Evolutionary conservation across 305 asterid genomes (phyloP).

Genomic region (Solanum chacoense): DNA sequence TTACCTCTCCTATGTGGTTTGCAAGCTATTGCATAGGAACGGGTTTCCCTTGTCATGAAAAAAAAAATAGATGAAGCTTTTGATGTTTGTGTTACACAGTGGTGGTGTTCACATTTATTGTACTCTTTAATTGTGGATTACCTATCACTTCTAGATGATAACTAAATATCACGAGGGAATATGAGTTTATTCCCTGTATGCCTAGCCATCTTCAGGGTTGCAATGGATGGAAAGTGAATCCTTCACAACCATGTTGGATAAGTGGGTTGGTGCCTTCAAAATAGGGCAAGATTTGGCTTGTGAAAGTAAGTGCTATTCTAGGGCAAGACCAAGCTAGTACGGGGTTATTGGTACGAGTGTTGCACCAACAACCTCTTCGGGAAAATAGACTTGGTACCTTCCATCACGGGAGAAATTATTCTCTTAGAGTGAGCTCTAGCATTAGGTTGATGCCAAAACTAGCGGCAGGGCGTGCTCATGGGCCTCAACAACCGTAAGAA

Average conservation of each 20-base stretch:
- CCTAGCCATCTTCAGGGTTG: not conserved
- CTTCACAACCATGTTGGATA: not conserved
- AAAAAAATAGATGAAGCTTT: not conserved
- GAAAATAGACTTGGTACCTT: not conserved
- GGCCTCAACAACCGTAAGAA: not conserved
- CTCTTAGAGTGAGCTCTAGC: not conserved
- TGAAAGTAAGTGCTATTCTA: not conserved
- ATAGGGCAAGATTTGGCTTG: not conserved
- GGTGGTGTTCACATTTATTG: not conserved
- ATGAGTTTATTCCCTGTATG: not conserved
- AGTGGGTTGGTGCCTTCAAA: not conserved
- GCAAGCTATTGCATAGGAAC: no score
- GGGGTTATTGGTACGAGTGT: not conserved
- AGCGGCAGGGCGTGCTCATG: not conserved
- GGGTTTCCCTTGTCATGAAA: no score
- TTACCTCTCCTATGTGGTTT: no score
- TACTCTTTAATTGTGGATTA: not conserved
- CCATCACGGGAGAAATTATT: not conserved
- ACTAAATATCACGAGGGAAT: not conserved
- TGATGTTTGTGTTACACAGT: not conserved
- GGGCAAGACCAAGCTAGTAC: not conserved
- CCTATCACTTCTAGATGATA: not conserved
- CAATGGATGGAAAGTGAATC: not conserved
- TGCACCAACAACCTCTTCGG: not conserved
- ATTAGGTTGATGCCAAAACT: not conserved